Evolutionary conservation across 1,284 basidiomycete genomes (phyloP).

Genomic region (Binderoboletus segoi): DNA sequence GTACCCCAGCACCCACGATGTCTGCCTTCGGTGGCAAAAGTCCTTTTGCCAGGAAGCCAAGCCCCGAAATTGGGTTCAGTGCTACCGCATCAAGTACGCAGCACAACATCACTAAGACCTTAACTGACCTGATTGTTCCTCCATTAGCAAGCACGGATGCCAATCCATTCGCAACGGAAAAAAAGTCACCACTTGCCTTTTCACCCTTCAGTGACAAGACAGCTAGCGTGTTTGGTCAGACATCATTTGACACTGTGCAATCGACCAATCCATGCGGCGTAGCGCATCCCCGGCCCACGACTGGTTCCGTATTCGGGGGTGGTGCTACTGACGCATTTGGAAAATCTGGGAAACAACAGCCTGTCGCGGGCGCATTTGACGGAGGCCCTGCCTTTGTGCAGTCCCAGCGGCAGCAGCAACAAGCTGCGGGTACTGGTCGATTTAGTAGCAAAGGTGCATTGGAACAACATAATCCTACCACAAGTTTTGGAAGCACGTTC

Average conservation of each 20-base stretch:
- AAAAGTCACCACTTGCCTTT: no score
- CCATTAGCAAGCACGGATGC: conserved; percentile 34
- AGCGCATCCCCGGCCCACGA: conserved; percentile 37
- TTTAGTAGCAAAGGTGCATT: conserved; percentile 44
- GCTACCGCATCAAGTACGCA: conserved; percentile 40
- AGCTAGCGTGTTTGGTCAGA: conserved; percentile 51
- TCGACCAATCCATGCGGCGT: conserved; percentile 45
- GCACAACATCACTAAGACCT: not conserved
- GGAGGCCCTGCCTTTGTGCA: conserved; percentile 37
- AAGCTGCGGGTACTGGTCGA: conserved; percentile 33
- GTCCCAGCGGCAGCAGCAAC: conserved; percentile 14
- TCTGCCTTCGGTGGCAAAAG: conserved; percentile 47
- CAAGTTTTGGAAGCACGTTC: conserved; percentile 44
- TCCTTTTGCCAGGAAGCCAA: conserved; percentile 50
- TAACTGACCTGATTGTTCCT: not conserved
- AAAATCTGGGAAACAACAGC: conserved; percentile 29
- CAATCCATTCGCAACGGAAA: no score
- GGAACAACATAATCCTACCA: conserved; percentile 40
- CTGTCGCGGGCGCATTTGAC: conserved; percentile 33
- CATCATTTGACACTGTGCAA: conserved; percentile 35
- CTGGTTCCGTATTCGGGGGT: conserved; percentile 36
- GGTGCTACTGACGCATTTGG: conserved; percentile 41
- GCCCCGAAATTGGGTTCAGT: conserved; percentile 54
- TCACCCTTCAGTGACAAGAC: conserved; percentile 67
- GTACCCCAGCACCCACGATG: conserved; percentile 26